Percentiles rank a stretch among this genome's conserved stretches.
phyloP scores from a whole-genome alignment of 2,329 filamentous ascomycete species.

The Plenodomus biglobosus region DNA sequence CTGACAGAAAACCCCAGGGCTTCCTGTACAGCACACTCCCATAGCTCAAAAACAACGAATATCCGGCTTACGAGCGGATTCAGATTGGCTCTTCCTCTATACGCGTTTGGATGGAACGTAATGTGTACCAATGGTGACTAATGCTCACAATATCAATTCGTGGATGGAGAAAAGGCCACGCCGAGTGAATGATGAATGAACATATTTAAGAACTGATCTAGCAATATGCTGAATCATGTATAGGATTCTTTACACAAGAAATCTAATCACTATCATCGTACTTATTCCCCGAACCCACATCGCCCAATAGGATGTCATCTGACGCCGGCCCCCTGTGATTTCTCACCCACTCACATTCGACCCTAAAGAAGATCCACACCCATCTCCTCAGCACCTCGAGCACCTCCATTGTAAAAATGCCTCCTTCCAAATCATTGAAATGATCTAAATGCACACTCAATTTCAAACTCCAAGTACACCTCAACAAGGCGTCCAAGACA shows the following conservation, averaged over 20 bases:
- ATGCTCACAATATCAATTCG: too few species aligned
- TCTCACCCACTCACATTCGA: constrained; percentile 85
- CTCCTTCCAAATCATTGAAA: constrained; percentile 82
- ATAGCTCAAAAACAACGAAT: background rate
- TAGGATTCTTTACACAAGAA: background rate
- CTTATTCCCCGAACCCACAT: constrained; percentile 61
- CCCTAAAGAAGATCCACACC: constrained; percentile 96
- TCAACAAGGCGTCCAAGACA: constrained; percentile 72
- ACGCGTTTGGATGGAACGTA: too few species aligned
- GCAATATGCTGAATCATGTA: background rate
- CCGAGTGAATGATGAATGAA: too few species aligned
- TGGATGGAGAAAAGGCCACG: too few species aligned
- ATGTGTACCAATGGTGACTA: too few species aligned
- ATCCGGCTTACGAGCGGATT: background rate
- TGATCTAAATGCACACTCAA: constrained; percentile 79
- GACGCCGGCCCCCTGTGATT: constrained; percentile 58
- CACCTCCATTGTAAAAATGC: constrained; percentile 83
- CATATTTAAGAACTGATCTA: too few species aligned
- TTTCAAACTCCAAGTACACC: constrained; percentile 91
- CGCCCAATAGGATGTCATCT: constrained; percentile 74
- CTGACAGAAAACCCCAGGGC: constrained; percentile 73
- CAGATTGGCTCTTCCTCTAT: background rate
- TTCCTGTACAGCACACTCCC: background rate
- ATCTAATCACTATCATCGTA: constrained; percentile 59
- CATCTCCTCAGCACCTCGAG: constrained; percentile 86